Base-by-base conservation (phyloP, 805 yeast species). In the Candida nanaspora region DNA sequence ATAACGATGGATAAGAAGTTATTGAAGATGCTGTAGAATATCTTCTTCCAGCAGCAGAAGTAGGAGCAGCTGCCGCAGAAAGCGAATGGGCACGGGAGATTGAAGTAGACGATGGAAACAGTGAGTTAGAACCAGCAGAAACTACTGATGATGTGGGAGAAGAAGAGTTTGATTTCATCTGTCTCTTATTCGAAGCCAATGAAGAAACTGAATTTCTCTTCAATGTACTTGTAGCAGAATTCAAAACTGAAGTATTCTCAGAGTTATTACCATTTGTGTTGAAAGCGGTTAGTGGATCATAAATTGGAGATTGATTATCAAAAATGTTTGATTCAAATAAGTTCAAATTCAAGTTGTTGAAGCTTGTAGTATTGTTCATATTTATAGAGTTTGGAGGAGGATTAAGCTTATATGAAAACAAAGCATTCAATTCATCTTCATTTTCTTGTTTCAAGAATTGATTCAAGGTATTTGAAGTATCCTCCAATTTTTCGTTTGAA, bases 361-460 rank as follows among this genome's bases (percentile, higher is more conserved):
- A 6, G n/a, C 11, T 30, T 30, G n/a, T n/a, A n/a, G n/a, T n/a
- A n/a, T n/a, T n/a, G n/a, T n/a, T n/a, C n/a, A n/a, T n/a, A 15
- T 28, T 28, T n/a, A 37, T 9, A n/a, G 41, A 34, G 15, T 16
- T 8, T 25, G 26, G 14, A 13, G 13, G 14, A 3, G 38, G n/a
- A n/a, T n/a, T 14, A 3, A 15, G 14, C 13, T 27, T 40, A 21
- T 40, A 40, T 11, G 39, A 33, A 21, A 40, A 40, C 11, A 40
- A 23, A n/a, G 16, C 30, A 23, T 30, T 27, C 16, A 40, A 25
- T 27, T 40, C 42, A 25, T 40, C 35, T 19, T 40, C 39, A 15
- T 26, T 6, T 4, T 37, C 26, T 5, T n/a, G 19, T 7, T 13
- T 7, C n/a, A n/a, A n/a, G n/a, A n/a, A n/a, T n/a, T n/a, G n/a